Base-by-base conservation (phyloP, 352 stramenopile genomes). In the Phytopythium oedochilum region DNA sequence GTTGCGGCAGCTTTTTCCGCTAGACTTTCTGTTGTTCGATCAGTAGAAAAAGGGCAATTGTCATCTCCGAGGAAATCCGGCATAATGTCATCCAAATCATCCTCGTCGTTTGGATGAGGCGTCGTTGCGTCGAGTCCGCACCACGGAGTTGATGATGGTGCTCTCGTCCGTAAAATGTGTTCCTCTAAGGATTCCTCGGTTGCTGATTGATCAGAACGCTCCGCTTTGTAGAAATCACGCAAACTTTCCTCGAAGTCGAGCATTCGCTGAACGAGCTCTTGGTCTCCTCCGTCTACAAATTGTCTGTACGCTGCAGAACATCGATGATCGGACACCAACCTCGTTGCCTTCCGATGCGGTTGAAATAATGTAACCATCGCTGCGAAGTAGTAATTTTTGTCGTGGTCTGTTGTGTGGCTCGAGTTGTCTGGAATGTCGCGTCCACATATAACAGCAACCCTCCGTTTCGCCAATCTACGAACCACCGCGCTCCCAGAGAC, bases 321-420 rank as follows among this genome's bases (percentile, higher is more conserved):
- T n/a, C n/a, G n/a, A n/a, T n/a, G n/a, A n/a, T n/a, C n/a, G 2
- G 5, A 23, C n/a, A 23, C 39, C 39, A 35, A n/a, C n/a, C n/a
- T 50, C 3, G 53, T 59, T 2, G 20, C 20, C 18, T 63, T 0
- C 4, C 55, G 51, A n/a, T 68, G 56, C 0, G 56, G 56, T 20
- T 64, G 61, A 39, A 68, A 68, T 0, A 68, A 25, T 6, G 52
- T 40, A 2, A 61, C 2, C 0, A 59, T 1, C 0, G 61, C 53
- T 1, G 26, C 45, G 25, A 59, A 64, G 26, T 68, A 64, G 20
- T 46, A 68, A 11, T 53, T 35, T 15, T 12, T 29, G 4, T n/a
- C n/a, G 1, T 51, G 20, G 3, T 50, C 22, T 3, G 23, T n/a
- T 5, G 45, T 18, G 0, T 55, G 5, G 0, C 5, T 17, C 2